phyloP scores from a whole-genome alignment of 1,139 yeast species.

The Spencermartinsiella ligniputridi region DNA sequence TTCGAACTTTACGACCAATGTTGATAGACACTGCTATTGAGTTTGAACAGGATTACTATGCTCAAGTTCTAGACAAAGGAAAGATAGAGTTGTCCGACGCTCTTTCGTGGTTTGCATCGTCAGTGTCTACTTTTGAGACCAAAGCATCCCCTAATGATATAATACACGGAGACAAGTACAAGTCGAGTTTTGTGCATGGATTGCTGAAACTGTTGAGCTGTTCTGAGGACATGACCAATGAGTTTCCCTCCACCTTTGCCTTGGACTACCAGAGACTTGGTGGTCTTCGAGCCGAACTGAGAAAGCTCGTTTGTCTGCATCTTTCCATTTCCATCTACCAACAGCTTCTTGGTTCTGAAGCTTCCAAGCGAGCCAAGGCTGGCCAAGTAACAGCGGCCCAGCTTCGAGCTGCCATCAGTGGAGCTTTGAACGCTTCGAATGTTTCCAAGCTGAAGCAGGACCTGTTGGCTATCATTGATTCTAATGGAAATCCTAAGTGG shows the following conservation, averaged over 20 bases:
- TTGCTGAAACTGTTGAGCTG: constrained; percentile 65
- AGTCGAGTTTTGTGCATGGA: constrained; percentile 41
- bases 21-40: constrained; percentile 87
- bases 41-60: constrained; percentile 83
- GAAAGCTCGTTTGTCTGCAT: constrained; percentile 78
- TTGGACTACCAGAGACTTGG: constrained; percentile 82
- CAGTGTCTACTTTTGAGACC: constrained; percentile 10
- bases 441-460: constrained; percentile 45
- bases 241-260: constrained; percentile 81
- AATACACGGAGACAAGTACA: constrained; percentile 21
- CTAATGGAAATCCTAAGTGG: constrained; percentile 86
- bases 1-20: constrained; percentile 77
- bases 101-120: constrained; percentile 52
- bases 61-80: constrained; percentile 60
- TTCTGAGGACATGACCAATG: constrained; percentile 64
- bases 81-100: constrained; percentile 66
- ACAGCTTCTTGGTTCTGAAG: constrained; percentile 45
- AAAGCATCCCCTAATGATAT: constrained; percentile 1
- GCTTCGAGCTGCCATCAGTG: not conserved
- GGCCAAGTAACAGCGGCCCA: not conserved
- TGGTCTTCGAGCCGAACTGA: constrained; percentile 73
- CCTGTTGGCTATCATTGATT: constrained; percentile 76
- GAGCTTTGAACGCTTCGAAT: constrained; percentile 7
- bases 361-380: constrained; percentile 9
- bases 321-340: constrained; percentile 69